Conservation (phyloP, 2,329 filamentous ascomycete genomes). For the Cyanodermella asteris region DNA sequence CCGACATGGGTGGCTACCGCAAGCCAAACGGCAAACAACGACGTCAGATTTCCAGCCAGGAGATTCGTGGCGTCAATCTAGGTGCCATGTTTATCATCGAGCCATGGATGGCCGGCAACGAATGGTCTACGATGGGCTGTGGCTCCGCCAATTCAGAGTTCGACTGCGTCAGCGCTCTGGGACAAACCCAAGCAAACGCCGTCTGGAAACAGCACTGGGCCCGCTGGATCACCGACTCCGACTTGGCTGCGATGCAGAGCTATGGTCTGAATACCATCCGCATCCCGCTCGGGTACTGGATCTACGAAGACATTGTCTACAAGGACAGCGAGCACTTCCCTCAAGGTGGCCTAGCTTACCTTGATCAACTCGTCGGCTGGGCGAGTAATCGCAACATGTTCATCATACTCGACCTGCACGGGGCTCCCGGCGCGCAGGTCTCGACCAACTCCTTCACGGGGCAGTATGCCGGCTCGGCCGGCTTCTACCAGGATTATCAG, state of each 20-base stretch:
- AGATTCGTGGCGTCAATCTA: conserved; percentile 34
- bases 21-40: no score
- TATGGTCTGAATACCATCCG: conserved; percentile 32
- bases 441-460: conserved; percentile 26
- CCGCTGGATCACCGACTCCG: conserved; percentile 26
- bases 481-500: conserved; percentile 35
- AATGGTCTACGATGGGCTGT: conserved; percentile 29
- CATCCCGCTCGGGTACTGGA: conserved; percentile 34
- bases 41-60: conserved; percentile 11
- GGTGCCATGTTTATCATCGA: conserved; percentile 31
- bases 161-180: conserved; percentile 28
- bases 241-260: conserved; percentile 27
- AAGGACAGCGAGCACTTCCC: conserved; percentile 28
- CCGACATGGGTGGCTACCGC: no score
- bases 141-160: conserved; percentile 25
- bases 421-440: conserved; percentile 28
- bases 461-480: conserved; percentile 17
- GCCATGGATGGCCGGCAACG: conserved; percentile 28
- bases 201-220: conserved; percentile 30
- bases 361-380: conserved; percentile 26
- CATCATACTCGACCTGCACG: conserved; percentile 32
- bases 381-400: conserved; percentile 28
- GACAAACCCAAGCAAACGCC: conserved; percentile 23
- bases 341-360: conserved; percentile 23
- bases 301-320: conserved; percentile 28